These are phyloP conservation scores for Leishmania amazonensis DNA, from an alignment of 208 protist species.

Conservation along the genomic window DNA sequence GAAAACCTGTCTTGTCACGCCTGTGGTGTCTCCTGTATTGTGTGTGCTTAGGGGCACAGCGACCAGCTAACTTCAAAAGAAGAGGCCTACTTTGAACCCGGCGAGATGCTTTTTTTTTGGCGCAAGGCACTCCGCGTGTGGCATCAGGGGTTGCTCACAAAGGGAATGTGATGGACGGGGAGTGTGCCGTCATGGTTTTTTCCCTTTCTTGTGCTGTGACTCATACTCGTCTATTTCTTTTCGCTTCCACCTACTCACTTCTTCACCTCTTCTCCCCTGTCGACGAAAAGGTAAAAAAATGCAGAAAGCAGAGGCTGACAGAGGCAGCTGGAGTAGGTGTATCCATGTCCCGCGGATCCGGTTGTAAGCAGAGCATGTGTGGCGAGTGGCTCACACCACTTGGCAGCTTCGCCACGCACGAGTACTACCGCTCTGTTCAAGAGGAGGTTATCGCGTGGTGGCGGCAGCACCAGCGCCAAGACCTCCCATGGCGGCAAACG, in stretches of 20 bases:
- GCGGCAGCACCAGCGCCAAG: constrained; percentile 32
- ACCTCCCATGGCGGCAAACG: constrained; percentile 34
- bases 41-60: not conserved
- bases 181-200: not conserved
- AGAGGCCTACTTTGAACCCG: not conserved
- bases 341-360: constrained; percentile 13
- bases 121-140: not conserved
- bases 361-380: not conserved
- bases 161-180: not conserved
- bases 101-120: constrained; percentile 8
- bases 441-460: constrained; percentile 41
- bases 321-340: not conserved
- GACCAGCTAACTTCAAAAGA: not conserved
- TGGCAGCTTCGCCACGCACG: constrained; percentile 10
- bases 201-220: not conserved
- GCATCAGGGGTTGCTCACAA: not conserved
- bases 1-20: not conserved
- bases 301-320: not conserved
- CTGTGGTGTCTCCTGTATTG: not conserved
- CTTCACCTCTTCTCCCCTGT: not conserved
- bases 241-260: not conserved
- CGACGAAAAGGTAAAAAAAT: not conserved
- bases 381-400: constrained; percentile 26
- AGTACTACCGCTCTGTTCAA: constrained; percentile 35
- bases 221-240: not conserved